Percentiles rank a stretch among this genome's conserved stretches.
Evolutionary conservation across 2,329 filamentous ascomycete species (phyloP).

Genomic region (Trichoderma atroviride): DNA sequence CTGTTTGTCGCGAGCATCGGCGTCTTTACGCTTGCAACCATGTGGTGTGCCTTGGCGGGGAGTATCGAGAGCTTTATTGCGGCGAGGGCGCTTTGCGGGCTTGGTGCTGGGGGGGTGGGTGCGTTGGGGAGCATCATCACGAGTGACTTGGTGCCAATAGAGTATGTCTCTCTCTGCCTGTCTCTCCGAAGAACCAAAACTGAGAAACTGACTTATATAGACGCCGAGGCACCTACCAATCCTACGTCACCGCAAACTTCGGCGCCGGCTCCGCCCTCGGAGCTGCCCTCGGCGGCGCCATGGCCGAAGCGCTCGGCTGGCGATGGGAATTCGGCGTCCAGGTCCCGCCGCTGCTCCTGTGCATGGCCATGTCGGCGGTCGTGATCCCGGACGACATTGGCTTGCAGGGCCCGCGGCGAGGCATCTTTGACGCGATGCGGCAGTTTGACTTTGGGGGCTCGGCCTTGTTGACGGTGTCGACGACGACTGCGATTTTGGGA

Average conservation of each 20-base stretch:
- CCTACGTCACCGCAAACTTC: slow-evolving; percentile 67
- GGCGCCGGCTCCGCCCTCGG: slow-evolving; percentile 62
- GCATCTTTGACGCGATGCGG: slow-evolving; percentile 52
- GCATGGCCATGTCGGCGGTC: slow-evolving; percentile 48
- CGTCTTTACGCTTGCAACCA: slow-evolving; percentile 65
- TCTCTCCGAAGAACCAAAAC: background rate
- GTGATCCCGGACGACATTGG: slow-evolving; percentile 58
- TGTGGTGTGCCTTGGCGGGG: slow-evolving; percentile 69
- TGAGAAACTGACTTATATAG: slow-evolving; percentile 30
- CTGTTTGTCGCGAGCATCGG: slow-evolving; percentile 66
- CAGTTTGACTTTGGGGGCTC: slow-evolving; percentile 62
- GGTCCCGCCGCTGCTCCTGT: slow-evolving; percentile 54
- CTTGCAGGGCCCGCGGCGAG: slow-evolving; percentile 48
- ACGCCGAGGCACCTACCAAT: slow-evolving; percentile 70
- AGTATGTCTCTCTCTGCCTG: slow-evolving; percentile 53
- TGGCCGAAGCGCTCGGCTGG: slow-evolving; percentile 73
- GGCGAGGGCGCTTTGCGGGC: slow-evolving; percentile 69
- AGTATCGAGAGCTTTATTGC: slow-evolving; percentile 71
- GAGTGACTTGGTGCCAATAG: slow-evolving; percentile 73
- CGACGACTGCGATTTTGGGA: slow-evolving; percentile 62
- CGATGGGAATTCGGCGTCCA: slow-evolving; percentile 71
- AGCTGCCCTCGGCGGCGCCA: slow-evolving; percentile 68
- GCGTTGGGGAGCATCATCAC: slow-evolving; percentile 71
- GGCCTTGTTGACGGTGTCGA: slow-evolving; percentile 52
- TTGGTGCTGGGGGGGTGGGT: slow-evolving; percentile 73